Evolutionary conservation across 371 early-diverging fungal genomes (phyloP), one percentile per base, ranked within the genome.

Genomic region (Mucor irregularis): DNA sequence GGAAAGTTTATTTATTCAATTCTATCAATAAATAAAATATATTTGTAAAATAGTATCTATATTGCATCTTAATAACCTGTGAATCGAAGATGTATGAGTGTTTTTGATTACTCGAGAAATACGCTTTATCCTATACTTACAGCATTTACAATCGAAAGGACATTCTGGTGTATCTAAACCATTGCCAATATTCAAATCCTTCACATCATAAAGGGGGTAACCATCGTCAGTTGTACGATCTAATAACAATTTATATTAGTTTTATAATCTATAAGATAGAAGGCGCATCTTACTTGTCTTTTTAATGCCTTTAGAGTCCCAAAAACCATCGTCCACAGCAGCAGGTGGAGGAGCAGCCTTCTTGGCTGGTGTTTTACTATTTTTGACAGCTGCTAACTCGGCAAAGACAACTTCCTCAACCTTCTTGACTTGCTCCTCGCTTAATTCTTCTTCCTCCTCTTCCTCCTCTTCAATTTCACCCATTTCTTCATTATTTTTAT

Each of bases 211-310:
- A 7, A 80, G 43, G 17, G 80, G 80, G 53, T 75, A 77, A 13
- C 80, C 80, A 42, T 80, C 80, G 17, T 80, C 80, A 1, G 80
- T 80, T 16, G 62, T 65, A 21, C 80, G 80, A 21, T 69, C 80
- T 78, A 61, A 16, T 0, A 22, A 33, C 3, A 19, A 45, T 13
- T 16, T 26, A 28, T 28, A 17, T 13, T 17, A 21, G 24, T 17
- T 4, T 9, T 19, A 44, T 47, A 26, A 3, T n/a, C n/a, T n/a
- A n/a, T n/a, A n/a, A n/a, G n/a, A n/a, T n/a, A n/a, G n/a, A n/a
- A n/a, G n/a, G n/a, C n/a, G n/a, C n/a, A n/a, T n/a, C 68, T 61
- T 60, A 77, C 78, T 78, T 16, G 73, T 54, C 48, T 74, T 74
- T 33, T 78, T 78, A 1, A 62, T 35, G 19, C 78, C 78, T 60